Conservation (phyloP, 371 early-diverging fungal genomes). For the Dichotomocladium elegans region DNA sequence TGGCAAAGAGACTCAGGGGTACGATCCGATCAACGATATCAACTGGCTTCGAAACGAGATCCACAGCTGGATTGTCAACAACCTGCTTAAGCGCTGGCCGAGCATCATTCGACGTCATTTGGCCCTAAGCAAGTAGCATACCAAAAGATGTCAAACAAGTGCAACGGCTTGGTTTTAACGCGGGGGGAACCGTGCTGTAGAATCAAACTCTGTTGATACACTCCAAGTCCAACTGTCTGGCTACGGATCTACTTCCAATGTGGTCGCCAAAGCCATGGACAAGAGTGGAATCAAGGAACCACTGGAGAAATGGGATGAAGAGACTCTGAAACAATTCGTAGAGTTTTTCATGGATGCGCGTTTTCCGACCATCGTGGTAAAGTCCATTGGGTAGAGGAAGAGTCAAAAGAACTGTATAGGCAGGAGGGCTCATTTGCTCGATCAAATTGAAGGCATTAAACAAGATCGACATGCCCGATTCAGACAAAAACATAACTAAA, state of each 20-base stretch:
- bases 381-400: not conserved
- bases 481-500: conserved; percentile 74
- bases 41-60: conserved; percentile 75
- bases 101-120: conserved; percentile 64
- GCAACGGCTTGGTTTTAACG: no score
- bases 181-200: no score
- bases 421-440: no score
- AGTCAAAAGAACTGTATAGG: no score
- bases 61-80: conserved; percentile 60
- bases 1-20: conserved; percentile 74
- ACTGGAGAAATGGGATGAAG: conserved; percentile 63
- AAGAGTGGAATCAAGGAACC: conserved; percentile 42
- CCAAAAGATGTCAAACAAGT: no score
- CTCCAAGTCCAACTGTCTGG: conserved; percentile 51
- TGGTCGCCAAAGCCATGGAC: conserved; percentile 58
- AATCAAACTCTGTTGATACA: conserved; percentile 46
- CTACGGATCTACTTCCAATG: conserved; percentile 56
- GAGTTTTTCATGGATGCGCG: conserved; percentile 68
- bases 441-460: conserved; percentile 64
- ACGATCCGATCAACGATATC: conserved; percentile 80
- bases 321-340: conserved; percentile 53
- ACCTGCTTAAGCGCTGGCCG: conserved; percentile 65
- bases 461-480: conserved; percentile 79
- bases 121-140: conserved; percentile 37
- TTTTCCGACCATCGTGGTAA: conserved; percentile 70